These are phyloP conservation scores for Cinnamomum micranthum DNA, from an alignment of 164 flowering plant genomes.

Conservation along the genomic window DNA sequence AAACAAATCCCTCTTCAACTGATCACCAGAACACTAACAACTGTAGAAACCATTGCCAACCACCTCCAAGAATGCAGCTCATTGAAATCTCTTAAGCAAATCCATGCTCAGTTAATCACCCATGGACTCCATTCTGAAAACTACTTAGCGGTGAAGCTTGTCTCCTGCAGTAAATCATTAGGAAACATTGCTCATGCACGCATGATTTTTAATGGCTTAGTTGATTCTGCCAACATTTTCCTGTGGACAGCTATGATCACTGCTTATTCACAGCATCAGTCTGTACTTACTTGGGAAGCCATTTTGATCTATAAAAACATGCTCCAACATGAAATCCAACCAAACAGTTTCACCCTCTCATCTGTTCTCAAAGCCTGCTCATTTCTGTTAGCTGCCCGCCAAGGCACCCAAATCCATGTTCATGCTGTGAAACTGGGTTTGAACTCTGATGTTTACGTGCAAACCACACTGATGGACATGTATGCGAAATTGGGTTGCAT, in stretches of 20 bases:
- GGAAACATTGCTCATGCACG: conserved; percentile 14
- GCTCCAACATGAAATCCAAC: conserved; percentile 6
- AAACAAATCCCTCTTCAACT: conserved; percentile 6
- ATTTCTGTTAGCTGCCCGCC: conserved; percentile 5
- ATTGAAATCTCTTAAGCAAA: conserved; percentile 9
- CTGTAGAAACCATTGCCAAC: conserved; percentile 5
- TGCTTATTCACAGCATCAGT: conserved; percentile 9
- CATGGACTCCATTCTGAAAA: conserved; percentile 10
- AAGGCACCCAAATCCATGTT: conserved; percentile 9
- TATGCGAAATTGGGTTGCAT: conserved; percentile 14
- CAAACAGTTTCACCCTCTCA: conserved; percentile 14
- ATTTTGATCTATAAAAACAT: conserved; percentile 11
- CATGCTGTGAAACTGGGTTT: conserved; percentile 11
- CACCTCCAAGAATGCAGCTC: conserved; percentile 13
- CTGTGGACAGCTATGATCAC: conserved; percentile 19
- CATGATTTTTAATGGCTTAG: conserved; percentile 7
- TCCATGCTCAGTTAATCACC: conserved; percentile 13
- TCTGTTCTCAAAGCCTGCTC: conserved; percentile 18
- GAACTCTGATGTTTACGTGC: conserved; percentile 11
- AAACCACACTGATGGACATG: conserved; percentile 13
- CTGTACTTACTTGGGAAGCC: conserved; percentile 13
- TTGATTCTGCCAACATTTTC: conserved; percentile 12
- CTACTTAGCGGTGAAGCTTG: conserved; percentile 11
- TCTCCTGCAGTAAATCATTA: conserved; percentile 8
- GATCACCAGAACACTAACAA: not conserved